Evolutionary conservation across 2,329 filamentous ascomycete genomes (phyloP).

Genomic region (Epichloe uncinata): DNA sequence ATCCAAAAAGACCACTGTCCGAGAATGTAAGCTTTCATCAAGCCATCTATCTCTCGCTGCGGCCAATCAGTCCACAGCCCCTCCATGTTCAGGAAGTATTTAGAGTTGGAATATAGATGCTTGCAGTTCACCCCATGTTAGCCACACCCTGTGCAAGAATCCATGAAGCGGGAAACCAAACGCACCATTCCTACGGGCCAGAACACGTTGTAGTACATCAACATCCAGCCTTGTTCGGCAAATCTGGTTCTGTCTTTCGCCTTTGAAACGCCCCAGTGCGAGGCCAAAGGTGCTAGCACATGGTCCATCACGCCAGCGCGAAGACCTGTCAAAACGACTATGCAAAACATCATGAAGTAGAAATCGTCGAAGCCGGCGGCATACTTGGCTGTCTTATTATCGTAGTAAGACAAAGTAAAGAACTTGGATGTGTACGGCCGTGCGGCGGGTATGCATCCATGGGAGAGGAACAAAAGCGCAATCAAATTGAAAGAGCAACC

Average conservation of each 20-base stretch:
- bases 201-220: slow-evolving; percentile 68
- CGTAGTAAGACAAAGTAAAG: slow-evolving; percentile 74
- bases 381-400: slow-evolving; percentile 55
- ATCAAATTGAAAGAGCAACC: slow-evolving; percentile 34
- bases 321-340: slow-evolving; percentile 74
- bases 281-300: slow-evolving; percentile 63
- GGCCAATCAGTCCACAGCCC: slow-evolving; percentile 83
- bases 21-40: slow-evolving; percentile 82
- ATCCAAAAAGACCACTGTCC: slow-evolving; percentile 87
- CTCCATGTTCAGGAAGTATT: slow-evolving; percentile 63
- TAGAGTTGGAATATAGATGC: slow-evolving; percentile 69
- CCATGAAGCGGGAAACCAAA: slow-evolving; percentile 5
- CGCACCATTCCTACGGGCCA: slow-evolving; percentile 75
- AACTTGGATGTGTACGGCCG: slow-evolving; percentile 69
- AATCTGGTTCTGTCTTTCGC: slow-evolving; percentile 68
- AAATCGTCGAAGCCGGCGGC: slow-evolving; percentile 65
- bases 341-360: slow-evolving; percentile 62
- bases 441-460: slow-evolving; percentile 68
- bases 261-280: slow-evolving; percentile 55
- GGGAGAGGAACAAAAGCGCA: slow-evolving; percentile 65
- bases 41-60: slow-evolving; percentile 54
- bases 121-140: slow-evolving; percentile 19
- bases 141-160: background rate
- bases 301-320: slow-evolving; percentile 79
- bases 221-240: slow-evolving; percentile 85